Percentiles rank a stretch among this genome's conserved stretches.
Conservation (phyloP, 179 eudicot species). For the Corrigiola litoralis region DNA sequence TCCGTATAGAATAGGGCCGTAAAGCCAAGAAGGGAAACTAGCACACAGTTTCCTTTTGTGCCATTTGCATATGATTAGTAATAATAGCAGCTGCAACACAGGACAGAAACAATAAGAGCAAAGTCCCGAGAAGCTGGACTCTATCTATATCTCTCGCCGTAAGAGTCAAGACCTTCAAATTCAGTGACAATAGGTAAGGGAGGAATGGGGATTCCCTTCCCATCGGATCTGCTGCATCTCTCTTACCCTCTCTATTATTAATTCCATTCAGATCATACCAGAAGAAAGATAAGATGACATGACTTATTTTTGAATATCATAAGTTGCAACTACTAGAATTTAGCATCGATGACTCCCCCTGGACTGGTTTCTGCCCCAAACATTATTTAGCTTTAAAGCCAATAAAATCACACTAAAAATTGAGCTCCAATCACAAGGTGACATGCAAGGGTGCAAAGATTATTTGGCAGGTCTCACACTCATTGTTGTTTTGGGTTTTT, state of each 20-base stretch:
- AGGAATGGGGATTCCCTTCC: slow-evolving; percentile 27
- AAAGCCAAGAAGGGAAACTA: neutral
- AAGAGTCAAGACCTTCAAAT: slow-evolving; percentile 2
- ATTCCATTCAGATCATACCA: slow-evolving; percentile 23
- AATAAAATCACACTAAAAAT: slow-evolving; percentile 14
- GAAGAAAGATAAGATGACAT: slow-evolving; percentile 27
- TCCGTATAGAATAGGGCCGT: no score
- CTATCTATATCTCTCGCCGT: neutral
- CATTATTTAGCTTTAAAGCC: slow-evolving; percentile 3
- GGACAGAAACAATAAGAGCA: slow-evolving; percentile 15
- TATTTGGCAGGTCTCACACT: slow-evolving; percentile 14
- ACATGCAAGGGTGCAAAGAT: slow-evolving; percentile 23
- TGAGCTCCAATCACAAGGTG: slow-evolving; percentile 23
- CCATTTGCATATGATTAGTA: slow-evolving; percentile 27
- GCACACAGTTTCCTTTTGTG: slow-evolving; percentile 2
- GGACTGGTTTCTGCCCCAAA: slow-evolving; percentile 9
- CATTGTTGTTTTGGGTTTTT: neutral
- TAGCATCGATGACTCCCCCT: slow-evolving; percentile 16
- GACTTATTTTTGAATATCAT: neutral
- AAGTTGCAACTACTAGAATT: neutral
- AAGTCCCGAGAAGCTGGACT: slow-evolving; percentile 3
- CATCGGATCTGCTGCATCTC: slow-evolving; percentile 35
- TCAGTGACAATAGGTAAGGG: slow-evolving; percentile 17
- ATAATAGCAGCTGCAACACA: slow-evolving; percentile 23
- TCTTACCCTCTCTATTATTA: slow-evolving; percentile 27